Evolutionary conservation across 2,329 filamentous ascomycete species (phyloP).

Genomic region (Colletotrichum tabaci): DNA sequence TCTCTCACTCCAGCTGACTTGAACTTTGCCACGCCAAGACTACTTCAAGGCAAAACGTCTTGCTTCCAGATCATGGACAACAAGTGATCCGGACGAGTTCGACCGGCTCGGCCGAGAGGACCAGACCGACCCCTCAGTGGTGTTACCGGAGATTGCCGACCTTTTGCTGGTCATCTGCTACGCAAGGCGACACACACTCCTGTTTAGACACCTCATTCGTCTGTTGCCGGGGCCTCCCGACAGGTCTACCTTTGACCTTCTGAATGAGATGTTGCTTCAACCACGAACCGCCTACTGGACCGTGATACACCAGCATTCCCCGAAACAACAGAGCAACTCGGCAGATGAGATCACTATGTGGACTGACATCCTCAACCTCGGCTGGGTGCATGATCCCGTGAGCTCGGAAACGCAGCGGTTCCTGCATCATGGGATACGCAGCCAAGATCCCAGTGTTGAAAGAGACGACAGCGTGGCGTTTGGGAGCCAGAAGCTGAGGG

Average conservation of each 20-base stretch:
- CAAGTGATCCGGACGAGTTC: conserved; percentile 16
- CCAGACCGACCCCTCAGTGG: not conserved
- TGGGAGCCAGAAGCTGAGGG: not conserved
- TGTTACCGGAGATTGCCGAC: conserved; percentile 11
- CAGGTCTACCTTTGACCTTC: conserved; percentile 8
- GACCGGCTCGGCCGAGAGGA: conserved; percentile 5
- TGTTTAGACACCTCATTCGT: conserved; percentile 17
- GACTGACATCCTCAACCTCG: conserved; percentile 17
- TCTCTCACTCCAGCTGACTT: not conserved
- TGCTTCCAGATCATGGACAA: conserved; percentile 16
- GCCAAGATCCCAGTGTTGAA: not conserved
- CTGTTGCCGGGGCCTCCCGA: conserved; percentile 5
- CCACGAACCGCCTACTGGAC: conserved; percentile 17
- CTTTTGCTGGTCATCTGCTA: conserved; percentile 24
- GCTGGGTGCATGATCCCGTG: conserved; percentile 18
- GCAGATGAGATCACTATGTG: conserved; percentile 20
- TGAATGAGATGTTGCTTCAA: conserved; percentile 14
- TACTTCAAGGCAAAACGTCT: conserved; percentile 2
- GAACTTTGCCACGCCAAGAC: conserved; percentile 4
- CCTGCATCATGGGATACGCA: conserved; percentile 10
- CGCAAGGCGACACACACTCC: conserved; percentile 9
- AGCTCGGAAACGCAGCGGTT: conserved; percentile 2
- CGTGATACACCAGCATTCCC: conserved; percentile 15
- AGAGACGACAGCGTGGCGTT: not conserved
- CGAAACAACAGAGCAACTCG: conserved; percentile 7